Conservation (phyloP, 2,329 filamentous ascomycete species). For the Aspergillus novoparasiticus region DNA sequence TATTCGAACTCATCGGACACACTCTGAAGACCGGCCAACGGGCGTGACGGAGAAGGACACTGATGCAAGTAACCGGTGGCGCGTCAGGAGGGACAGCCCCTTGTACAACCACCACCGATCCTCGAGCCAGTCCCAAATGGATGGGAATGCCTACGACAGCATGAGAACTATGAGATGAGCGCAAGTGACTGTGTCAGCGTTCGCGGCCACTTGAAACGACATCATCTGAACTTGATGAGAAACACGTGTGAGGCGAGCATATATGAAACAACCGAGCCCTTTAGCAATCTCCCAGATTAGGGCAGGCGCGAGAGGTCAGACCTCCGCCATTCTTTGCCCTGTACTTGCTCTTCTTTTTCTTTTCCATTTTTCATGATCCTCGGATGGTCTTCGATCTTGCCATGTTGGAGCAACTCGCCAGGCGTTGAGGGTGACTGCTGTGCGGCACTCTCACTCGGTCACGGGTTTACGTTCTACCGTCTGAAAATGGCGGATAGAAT, state of each 20-base stretch:
- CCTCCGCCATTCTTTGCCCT: background rate
- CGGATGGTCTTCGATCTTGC: background rate
- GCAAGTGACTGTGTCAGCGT: constrained; percentile 14
- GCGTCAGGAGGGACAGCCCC: constrained; percentile 12
- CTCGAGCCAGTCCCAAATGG: constrained; percentile 16
- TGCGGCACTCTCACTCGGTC: constrained; percentile 12
- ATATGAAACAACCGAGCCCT: background rate
- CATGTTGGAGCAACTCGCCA: background rate
- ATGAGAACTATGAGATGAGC: constrained; percentile 13
- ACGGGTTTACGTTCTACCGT: constrained; percentile 7
- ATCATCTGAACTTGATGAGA: constrained; percentile 11
- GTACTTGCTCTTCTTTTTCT: constrained; percentile 2
- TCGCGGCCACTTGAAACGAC: constrained; percentile 13
- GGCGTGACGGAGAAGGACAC: constrained; percentile 16
- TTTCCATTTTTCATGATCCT: background rate
- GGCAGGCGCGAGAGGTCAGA: background rate
- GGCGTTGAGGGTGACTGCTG: constrained; percentile 16
- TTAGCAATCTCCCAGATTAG: background rate
- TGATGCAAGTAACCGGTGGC: constrained; percentile 16
- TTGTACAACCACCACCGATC: constrained; percentile 22
- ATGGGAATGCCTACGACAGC: constrained; percentile 16
- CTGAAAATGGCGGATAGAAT: constrained; percentile 14
- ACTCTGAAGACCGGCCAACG: constrained; percentile 36
- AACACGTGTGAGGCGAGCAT: background rate
- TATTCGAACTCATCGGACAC: constrained; percentile 59